phyloP scores from a whole-genome alignment of 441 rosid genomes.

The Populus trichocarpa region DNA sequence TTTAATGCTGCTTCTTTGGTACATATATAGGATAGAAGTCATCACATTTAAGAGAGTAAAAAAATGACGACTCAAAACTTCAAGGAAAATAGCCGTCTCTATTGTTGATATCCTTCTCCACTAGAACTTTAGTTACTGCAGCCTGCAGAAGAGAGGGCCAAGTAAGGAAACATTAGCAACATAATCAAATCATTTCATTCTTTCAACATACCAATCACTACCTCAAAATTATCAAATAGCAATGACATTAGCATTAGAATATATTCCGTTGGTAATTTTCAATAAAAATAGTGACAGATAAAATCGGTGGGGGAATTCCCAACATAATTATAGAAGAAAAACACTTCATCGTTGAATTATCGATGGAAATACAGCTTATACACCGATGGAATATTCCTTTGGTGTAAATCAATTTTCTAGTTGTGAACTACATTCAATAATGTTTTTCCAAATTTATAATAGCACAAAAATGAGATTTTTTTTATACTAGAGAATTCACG shows the following conservation, averaged over 20 bases:
- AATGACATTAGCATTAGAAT: no score
- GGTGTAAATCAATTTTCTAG: no score
- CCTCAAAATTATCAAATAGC: no score
- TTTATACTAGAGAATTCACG: not conserved
- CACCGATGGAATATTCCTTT: no score
- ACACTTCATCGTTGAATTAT: no score
- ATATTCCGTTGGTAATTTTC: no score
- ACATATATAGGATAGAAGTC: not conserved
- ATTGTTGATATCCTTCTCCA: not conserved
- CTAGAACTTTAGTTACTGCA: conserved; percentile 13
- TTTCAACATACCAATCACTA: not conserved
- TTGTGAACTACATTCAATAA: not conserved
- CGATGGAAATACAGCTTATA: no score
- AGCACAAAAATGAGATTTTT: not conserved
- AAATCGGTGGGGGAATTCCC: no score
- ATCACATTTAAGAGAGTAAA: no score
- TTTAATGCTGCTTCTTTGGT: not conserved
- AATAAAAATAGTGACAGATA: no score
- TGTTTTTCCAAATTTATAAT: not conserved
- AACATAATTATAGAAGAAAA: no score
- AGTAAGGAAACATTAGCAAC: no score
- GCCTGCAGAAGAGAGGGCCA: not conserved
- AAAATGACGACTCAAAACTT: not conserved
- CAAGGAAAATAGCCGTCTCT: not conserved
- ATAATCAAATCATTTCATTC: not conserved